Evolutionary conservation across 148 eudicot genomes (phyloP), one percentile per base, ranked within the genome.

Genomic region (Persicaria tinctoria): DNA sequence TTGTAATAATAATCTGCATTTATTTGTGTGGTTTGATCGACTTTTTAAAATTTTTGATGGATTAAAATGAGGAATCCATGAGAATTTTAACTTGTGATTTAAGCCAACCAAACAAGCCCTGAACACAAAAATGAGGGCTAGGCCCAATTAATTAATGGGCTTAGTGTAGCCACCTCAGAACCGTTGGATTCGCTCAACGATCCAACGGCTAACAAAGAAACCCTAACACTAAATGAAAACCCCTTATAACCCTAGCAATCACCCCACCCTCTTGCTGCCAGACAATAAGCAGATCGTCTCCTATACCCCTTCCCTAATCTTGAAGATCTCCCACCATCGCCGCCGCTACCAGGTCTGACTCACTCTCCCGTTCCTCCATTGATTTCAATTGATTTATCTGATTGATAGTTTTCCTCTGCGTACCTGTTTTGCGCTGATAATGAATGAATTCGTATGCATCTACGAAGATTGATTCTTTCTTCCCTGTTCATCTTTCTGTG

Each of bases 121-220:
- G 41, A 32, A 32, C 41, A 32, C 41, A 32, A 32, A 32, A 32
- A 32, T 32, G 41, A 3, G 41, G 41, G 41, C 41, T 32, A 32
- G 41, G 41, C 41, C 41, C 41, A 32, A 32, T 32, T 32, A 32
- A 32, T 32, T 32, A 32, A 32, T 32, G 41, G 41, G 41, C 41
- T 32, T 32, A 32, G 41, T 32, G 41, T 32, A 32, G 41, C 41
- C 7, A 17, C 2, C 7, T 57, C 3, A 6, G 13, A 13, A 4
- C 46, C 68, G 46, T 63, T 18, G 45, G 68, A 63, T 63, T 63
- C 5, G 9, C n/a, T 11, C 44, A 14, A 63, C 41, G 70, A 66
- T 66, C 47, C 68, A 44, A 66, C 48, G 70, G 70, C 18, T 13
- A 4, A 63, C 14, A 66, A 47, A 66, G 70, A 66, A 63, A 63